These are phyloP conservation scores for Aureobasidium sp. DNA, from an alignment of 2,329 filamentous ascomycete species.

Conservation along the genomic window DNA sequence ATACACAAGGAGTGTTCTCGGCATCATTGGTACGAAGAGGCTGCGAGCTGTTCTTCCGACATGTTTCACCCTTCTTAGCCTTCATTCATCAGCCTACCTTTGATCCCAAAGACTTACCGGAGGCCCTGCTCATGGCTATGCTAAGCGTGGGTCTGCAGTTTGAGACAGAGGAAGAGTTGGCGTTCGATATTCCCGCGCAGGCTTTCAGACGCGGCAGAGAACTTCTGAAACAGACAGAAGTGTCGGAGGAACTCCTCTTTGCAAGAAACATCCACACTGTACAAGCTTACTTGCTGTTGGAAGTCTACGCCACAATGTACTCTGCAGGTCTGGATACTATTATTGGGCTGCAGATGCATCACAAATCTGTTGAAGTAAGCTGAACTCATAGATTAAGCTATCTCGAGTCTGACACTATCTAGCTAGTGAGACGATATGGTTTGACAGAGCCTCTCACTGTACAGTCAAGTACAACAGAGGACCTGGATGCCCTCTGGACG, in stretches of 20 bases:
- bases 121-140: constrained; percentile 19
- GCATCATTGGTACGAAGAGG: constrained; percentile 24
- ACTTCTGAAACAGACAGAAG: not conserved
- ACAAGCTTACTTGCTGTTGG: constrained; percentile 32
- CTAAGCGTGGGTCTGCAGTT: constrained; percentile 30
- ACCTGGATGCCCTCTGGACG: constrained; percentile 33
- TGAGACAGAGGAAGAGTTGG: constrained; percentile 24
- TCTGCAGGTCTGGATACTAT: constrained; percentile 29
- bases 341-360: constrained; percentile 32
- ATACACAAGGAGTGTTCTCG: constrained; percentile 25
- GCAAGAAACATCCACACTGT: constrained; percentile 22
- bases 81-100: constrained; percentile 32
- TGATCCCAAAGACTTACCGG: constrained; percentile 19
- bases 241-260: constrained; percentile 12
- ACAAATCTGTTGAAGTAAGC: constrained; percentile 27
- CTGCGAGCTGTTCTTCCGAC: constrained; percentile 28
- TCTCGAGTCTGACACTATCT: constrained; percentile 1
- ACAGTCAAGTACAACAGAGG: constrained; percentile 19
- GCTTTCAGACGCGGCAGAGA: not conserved
- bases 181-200: not conserved
- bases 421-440: constrained; percentile 23
- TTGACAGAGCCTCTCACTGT: not conserved
- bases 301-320: constrained; percentile 37
- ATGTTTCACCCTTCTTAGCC: constrained; percentile 30
- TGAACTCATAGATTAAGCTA: not conserved